Percentiles rank a stretch among this genome's conserved stretches.
Conservation (phyloP, 1,284 basidiomycete genomes). For the Sanghuangporus baumii region DNA sequence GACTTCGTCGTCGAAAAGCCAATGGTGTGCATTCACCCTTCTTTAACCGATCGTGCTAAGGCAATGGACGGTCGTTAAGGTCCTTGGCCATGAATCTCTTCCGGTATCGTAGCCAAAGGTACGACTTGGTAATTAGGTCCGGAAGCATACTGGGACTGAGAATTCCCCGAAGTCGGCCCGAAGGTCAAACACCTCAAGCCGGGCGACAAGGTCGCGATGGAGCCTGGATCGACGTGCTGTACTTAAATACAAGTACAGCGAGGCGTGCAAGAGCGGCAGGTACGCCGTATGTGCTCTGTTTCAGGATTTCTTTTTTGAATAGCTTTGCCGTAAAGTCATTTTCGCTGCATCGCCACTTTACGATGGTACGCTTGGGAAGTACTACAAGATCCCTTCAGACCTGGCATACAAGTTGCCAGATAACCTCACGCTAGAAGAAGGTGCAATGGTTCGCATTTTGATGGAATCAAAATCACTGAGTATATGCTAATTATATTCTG, state of each 20-base stretch:
- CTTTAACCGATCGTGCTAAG: slow-evolving; percentile 1
- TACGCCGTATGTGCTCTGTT: slow-evolving; percentile 56
- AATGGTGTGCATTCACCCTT: slow-evolving; percentile 46
- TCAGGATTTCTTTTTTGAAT: background rate
- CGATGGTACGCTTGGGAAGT: slow-evolving; percentile 83
- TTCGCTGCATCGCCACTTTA: slow-evolving; percentile 90
- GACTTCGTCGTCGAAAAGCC: slow-evolving; percentile 74
- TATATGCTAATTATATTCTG: background rate
- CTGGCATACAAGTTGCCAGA: slow-evolving; percentile 72
- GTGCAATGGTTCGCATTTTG: slow-evolving; percentile 63
- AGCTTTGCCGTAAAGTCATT: slow-evolving; percentile 73
- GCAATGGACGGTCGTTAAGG: slow-evolving; percentile 24
- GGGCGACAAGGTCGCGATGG: slow-evolving; percentile 86
- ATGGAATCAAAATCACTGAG: background rate
- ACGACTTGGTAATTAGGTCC: background rate
- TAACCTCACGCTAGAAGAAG: slow-evolving; percentile 76
- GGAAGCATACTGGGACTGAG: background rate
- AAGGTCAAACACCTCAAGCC: slow-evolving; percentile 68
- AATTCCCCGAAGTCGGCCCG: slow-evolving; percentile 49
- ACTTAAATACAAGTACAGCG: too few relatives aligned
- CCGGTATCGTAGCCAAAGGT: slow-evolving; percentile 42
- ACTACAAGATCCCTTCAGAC: slow-evolving; percentile 73
- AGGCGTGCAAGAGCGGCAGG: slow-evolving; percentile 70
- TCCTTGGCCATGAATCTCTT: slow-evolving; percentile 57
- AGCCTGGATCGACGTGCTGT: slow-evolving; percentile 76